Base-by-base conservation (phyloP, 345 rosid species). In the Anastatica hierochuntica region DNA sequence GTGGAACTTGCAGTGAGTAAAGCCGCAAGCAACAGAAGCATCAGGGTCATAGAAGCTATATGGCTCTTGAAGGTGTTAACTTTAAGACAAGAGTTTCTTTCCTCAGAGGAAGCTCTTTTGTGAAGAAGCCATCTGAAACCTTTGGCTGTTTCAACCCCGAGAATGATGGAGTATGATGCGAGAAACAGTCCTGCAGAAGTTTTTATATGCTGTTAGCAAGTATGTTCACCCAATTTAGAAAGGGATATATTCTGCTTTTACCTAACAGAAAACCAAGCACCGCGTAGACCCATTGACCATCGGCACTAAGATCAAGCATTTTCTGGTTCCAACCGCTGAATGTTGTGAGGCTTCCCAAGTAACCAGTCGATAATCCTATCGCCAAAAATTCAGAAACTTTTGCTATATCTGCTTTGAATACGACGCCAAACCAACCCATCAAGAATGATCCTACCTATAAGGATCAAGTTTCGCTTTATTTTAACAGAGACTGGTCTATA, bases 251-350 rank as follows among this genome's bases (percentile, higher is more conserved):
- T 4, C 17, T 49, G 17, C 26, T n/a, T 51, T 48, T 74, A 90
- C 98, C 98, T 65, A 77, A 12, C 10, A 92, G 64, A 75, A 81
- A 83, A 53, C 95, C 90, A 38, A 81, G 61, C 17, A 76, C 35
- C 11, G 95, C 69, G 63, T 67, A 66, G 30, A 79, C 68, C 96
- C 96, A 92, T 51, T 75, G 71, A 69, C 90, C 95, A 63, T 77
- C 56, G 19, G 67, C 72, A 49, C 77, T 76, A 47, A 92, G 90
- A 64, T 88, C 95, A 20, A 92, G 88, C 95, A 92, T 92, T 68
- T 87, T 79, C 66, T 92, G 98, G 60, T 85, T 83, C 98, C 98
- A 92, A 16, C 94, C 90, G 31, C 98, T 92, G 71, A 92, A 92
- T 33, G 65, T 43, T n/a, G n/a, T n/a, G n/a, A n/a, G n/a, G n/a